Percentiles rank a stretch among this genome's conserved stretches.
These are phyloP conservation scores for Xerocomus potaroensis DNA, from an alignment of 768 basidiomycete genomes.

Conservation along the genomic window DNA sequence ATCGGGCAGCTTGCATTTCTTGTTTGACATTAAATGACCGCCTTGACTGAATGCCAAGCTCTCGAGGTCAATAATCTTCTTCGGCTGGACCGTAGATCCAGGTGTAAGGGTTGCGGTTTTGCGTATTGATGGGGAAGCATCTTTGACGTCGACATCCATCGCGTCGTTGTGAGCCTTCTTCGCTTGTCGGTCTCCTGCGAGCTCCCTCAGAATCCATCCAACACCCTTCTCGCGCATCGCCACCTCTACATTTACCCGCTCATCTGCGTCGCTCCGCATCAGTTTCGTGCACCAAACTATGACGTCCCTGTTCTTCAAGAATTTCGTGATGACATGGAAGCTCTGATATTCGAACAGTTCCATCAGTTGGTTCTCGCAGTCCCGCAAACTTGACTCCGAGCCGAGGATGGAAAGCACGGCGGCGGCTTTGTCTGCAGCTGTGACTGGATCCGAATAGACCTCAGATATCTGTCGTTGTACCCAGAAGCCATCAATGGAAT, in stretches of 20 bases:
- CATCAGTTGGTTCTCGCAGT: conserved; percentile 95
- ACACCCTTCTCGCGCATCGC: conserved; percentile 97
- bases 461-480: conserved; percentile 92
- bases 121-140: conserved; percentile 46
- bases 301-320: conserved; percentile 94
- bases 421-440: conserved; percentile 86
- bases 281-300: conserved; percentile 98
- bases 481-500: conserved; percentile 96
- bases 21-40: conserved; percentile 97
- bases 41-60: conserved; percentile 96
- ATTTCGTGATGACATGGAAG: conserved; percentile 84
- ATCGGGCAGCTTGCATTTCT: conserved; percentile 95
- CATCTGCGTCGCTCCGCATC: conserved; percentile 83
- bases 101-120: conserved; percentile 85
- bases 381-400: conserved; percentile 83
- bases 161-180: conserved; percentile 49
- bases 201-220: conserved; percentile 90
- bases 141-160: conserved; percentile 76
- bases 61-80: conserved; percentile 82
- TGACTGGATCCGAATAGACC: conserved; percentile 91
- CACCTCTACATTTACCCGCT: conserved; percentile 90
- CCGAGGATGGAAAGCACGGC: conserved; percentile 80
- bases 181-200: conserved; percentile 75
- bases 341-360: conserved; percentile 92
- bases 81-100: conserved; percentile 83